phyloP scores from a whole-genome alignment of 164 flowering plant genomes.

The Euptelea pleiosperma region DNA sequence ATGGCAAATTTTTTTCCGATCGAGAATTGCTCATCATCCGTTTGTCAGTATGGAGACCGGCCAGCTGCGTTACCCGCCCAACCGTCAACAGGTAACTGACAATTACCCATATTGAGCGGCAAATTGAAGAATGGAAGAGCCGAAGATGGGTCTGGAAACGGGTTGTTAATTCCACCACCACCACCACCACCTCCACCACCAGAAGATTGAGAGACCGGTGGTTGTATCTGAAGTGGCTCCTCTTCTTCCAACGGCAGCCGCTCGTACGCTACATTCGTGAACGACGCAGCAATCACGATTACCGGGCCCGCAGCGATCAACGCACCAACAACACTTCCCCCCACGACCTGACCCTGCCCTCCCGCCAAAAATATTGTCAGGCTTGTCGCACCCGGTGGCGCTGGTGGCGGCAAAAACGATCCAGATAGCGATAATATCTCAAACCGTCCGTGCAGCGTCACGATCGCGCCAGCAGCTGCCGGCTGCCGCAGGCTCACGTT shows the following conservation, averaged over 20 bases:
- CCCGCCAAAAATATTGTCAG: constrained; percentile 73
- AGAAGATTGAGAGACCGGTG: constrained; percentile 26
- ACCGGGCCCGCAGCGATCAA: constrained; percentile 80
- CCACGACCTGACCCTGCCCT: constrained; percentile 85
- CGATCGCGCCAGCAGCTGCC: constrained; percentile 54
- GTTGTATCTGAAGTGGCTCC: constrained; percentile 35
- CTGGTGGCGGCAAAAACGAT: constrained; percentile 86
- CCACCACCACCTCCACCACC: constrained; percentile 27
- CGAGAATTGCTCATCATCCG: no score
- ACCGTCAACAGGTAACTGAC: constrained; percentile 66
- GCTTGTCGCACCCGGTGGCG: constrained; percentile 90
- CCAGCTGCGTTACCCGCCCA: constrained; percentile 48
- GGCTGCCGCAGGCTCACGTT: constrained; percentile 75
- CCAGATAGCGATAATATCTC: constrained; percentile 83
- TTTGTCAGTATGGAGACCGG: constrained; percentile 43
- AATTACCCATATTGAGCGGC: constrained; percentile 60
- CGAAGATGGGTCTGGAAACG: constrained; percentile 57
- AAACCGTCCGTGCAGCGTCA: constrained; percentile 72
- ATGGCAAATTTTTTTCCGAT: no score
- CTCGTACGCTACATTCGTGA: constrained; percentile 85
- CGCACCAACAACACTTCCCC: constrained; percentile 82
- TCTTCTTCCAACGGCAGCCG: constrained; percentile 76
- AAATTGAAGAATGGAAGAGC: constrained; percentile 76
- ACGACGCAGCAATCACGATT: constrained; percentile 73
- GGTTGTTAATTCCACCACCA: constrained; percentile 25